phyloP scores from a whole-genome alignment of 2,329 filamentous ascomycete genomes.

The Lecanoromycetidae sp. region DNA sequence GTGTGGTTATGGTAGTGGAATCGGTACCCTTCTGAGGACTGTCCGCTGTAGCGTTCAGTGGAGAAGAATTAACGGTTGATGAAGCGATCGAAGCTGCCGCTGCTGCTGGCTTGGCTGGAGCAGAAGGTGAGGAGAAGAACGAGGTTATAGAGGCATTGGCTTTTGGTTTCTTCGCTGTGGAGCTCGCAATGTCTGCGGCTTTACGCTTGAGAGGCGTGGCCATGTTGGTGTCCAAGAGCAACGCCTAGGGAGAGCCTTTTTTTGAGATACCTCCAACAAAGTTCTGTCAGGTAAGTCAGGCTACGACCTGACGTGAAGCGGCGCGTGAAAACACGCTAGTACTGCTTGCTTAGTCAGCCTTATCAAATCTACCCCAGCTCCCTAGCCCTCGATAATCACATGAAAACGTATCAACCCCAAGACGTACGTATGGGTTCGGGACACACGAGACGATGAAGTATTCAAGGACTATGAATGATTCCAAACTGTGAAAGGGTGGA shows the following conservation, averaged over 20 bases:
- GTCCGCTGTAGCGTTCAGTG: constrained; percentile 7
- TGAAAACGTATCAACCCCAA: too few relatives aligned
- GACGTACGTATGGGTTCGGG: too few relatives aligned
- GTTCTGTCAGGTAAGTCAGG: too few relatives aligned
- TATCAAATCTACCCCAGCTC: too few relatives aligned
- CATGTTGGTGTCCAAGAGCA: constrained; percentile 18
- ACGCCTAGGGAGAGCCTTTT: neutral
- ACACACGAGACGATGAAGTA: too few relatives aligned
- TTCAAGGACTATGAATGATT: too few relatives aligned
- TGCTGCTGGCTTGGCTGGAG: constrained; percentile 22
- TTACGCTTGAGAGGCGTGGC: constrained; percentile 51
- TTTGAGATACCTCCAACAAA: too few relatives aligned
- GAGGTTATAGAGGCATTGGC: constrained; percentile 70
- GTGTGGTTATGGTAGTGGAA: constrained; percentile 9
- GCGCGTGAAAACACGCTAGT: too few relatives aligned
- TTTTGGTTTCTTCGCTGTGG: constrained; percentile 58
- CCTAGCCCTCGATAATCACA: too few relatives aligned
- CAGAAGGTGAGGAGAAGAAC: constrained; percentile 68
- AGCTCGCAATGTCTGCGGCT: constrained; percentile 36
- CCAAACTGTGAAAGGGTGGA: too few relatives aligned
- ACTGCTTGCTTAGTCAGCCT: too few relatives aligned
- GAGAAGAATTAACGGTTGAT: constrained; percentile 18
- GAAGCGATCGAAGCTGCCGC: constrained; percentile 4
- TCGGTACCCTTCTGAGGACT: constrained; percentile 19
- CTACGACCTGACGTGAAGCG: too few relatives aligned